Evolutionary conservation across 257 asterid species (phyloP), one percentile per base, ranked within the genome.

Genomic region (Sherardia arvensis): DNA sequence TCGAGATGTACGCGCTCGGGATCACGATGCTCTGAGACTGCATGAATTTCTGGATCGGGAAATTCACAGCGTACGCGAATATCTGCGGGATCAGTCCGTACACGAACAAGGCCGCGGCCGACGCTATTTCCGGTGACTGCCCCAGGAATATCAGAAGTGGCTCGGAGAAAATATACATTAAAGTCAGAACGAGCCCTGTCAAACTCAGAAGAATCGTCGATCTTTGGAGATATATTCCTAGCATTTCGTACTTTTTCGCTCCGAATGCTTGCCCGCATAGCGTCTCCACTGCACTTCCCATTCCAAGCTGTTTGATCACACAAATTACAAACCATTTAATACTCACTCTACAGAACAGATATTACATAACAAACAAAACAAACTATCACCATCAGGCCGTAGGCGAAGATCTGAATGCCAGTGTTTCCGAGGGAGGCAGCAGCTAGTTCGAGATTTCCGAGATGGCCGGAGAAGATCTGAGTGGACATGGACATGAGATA

Each of bases 361-460:
- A n/a, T n/a, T n/a, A n/a, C n/a, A n/a, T n/a, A n/a, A n/a, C n/a
- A n/a, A n/a, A n/a, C n/a, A n/a, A n/a, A n/a, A n/a, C n/a, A 0
- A 32, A 40, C 11, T 9, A 10, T 36, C 60, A 74, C 83, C 83
- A 78, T 70, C 6, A 78, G 72, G 21, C 83, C 83, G 20, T 74
- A 71, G 27, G 70, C 61, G 48, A 75, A 74, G 17, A 70, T 47
- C 7, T 74, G 77, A 56, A 78, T 65, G 64, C 74, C 79, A 5
- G 59, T 60, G 66, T 68, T 71, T 51, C 79, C 79, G 4, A 78
- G 77, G 4, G 83, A 64, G 12, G 79, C 83, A 8, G 79, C 79
- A 12, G 83, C 83, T 18, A 78, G 69, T 49, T 78, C 65, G 10
- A 67, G 79, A 49, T 61, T 78, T 7, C 83, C 79, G 1, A 78